Base-by-base conservation (phyloP, 78 protist genomes). In the Dictyostelium capitatum region DNA sequence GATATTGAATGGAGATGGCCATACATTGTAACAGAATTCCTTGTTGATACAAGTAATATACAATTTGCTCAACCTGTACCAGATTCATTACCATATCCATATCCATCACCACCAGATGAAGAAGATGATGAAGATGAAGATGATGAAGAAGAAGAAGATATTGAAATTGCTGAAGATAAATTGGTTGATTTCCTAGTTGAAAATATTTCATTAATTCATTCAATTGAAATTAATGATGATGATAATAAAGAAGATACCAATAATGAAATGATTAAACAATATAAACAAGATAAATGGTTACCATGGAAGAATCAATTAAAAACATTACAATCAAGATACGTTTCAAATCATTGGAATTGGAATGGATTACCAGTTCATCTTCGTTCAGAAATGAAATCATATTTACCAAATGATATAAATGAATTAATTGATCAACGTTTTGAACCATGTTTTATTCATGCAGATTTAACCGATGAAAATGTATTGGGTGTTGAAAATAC, bases 381-480 rank as follows among this genome's bases (percentile, higher is more conserved):
- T n/a, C 54, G 59, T 12, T 48, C 47, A 19, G 30, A 32, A 47
- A 25, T 74, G 19, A 59, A 12, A 9, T 5, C 41, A 7, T 85
- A 85, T 57, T 43, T 85, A n/a, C 83, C 92, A 32, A 7, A 1
- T 0, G 83, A 85, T 46, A 17, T 74, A 19, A 25, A 59, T 6
- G 41, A 41, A 11, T 28, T 67, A 1, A 74, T 85, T 19, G 92
- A 85, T 30, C 23, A 32, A 17, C 32, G 37, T 17, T 28, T 85
- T 7, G 46, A 80, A 14, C 92, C 92, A n/a, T 85, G 92, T 43
- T 85, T 56, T 62, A n/a, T 85, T 74, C 92, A 85, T 48, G 57
- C 62, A 37, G 92, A 85, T 85, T 56, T 72, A 41, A 85, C 92
- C 6, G 92, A 85, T 62, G 92, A 85, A 59, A 85, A 85, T 75